Evolutionary conservation across 371 early-diverging fungal species (phyloP).

Genomic region (Dinochytrium kinnereticum): DNA sequence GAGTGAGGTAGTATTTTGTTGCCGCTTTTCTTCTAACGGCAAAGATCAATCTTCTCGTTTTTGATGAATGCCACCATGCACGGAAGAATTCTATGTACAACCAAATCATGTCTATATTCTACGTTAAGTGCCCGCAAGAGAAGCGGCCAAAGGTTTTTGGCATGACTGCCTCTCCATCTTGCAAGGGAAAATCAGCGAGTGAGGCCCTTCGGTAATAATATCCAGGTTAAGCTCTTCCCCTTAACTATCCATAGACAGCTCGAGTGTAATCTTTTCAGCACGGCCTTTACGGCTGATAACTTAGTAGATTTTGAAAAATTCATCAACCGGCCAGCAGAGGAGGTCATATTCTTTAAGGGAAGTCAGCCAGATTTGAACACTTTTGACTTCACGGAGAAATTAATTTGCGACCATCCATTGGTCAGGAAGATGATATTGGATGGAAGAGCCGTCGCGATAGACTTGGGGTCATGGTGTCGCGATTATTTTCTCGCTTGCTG

Average conservation of each 20-base stretch:
- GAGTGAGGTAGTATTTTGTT: conserved; percentile 53
- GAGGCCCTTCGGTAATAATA: too few species aligned
- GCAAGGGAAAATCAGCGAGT: conserved; percentile 48
- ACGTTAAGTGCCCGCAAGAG: conserved; percentile 56
- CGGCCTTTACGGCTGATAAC: conserved; percentile 67
- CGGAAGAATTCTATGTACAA: conserved; percentile 82
- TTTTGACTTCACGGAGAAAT: too few species aligned
- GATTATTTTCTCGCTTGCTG: conserved; percentile 58
- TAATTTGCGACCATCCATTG: conserved; percentile 13
- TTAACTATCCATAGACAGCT: conserved; percentile 56
- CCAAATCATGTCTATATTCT: conserved; percentile 83
- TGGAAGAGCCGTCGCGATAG: conserved; percentile 24
- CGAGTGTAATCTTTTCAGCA: conserved; percentile 69
- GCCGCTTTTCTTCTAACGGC: background rate
- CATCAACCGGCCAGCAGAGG: conserved; percentile 55
- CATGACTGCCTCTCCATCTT: conserved; percentile 91
- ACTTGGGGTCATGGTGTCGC: conserved; percentile 73
- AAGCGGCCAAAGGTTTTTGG: conserved; percentile 85
- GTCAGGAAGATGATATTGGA: conserved; percentile 44
- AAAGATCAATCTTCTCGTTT: conserved; percentile 78
- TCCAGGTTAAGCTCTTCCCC: background rate
- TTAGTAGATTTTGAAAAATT: conserved; percentile 41
- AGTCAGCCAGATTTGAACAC: too few species aligned
- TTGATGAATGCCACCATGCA: conserved; percentile 95
- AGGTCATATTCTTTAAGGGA: conserved; percentile 53